These are phyloP conservation scores for Lizonia empirigonia DNA, from an alignment of 2,329 filamentous ascomycete genomes.

Conservation along the genomic window DNA sequence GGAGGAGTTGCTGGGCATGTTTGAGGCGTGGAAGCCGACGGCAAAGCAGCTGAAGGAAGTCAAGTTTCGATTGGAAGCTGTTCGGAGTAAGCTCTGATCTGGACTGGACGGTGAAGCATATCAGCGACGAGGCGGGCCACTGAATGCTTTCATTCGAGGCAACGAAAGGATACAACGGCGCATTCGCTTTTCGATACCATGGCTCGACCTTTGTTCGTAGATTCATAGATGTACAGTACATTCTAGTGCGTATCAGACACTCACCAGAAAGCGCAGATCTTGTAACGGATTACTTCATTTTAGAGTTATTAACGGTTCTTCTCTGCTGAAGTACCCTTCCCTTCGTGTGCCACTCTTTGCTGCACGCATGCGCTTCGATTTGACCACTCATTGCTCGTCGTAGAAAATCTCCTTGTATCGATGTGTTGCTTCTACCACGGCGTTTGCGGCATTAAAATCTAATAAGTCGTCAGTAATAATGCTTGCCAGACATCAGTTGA, in stretches of 20 bases:
- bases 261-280: too few relatives aligned
- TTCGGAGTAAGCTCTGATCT: slow-evolving; percentile 75
- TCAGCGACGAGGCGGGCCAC: neutral
- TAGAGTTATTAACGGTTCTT: too few relatives aligned
- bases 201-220: neutral
- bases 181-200: slow-evolving; percentile 2
- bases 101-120: neutral
- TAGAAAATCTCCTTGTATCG: slow-evolving; percentile 82
- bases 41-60: slow-evolving; percentile 95
- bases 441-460: slow-evolving; percentile 78
- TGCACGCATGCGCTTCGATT: neutral
- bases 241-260: neutral
- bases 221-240: slow-evolving; percentile 1
- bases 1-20: slow-evolving; percentile 77
- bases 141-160: neutral
- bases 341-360: too few relatives aligned
- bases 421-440: slow-evolving; percentile 86
- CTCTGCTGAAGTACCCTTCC: too few relatives aligned
- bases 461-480: too few relatives aligned
- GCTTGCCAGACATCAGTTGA: too few relatives aligned
- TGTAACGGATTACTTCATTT: too few relatives aligned
- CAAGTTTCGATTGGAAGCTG: slow-evolving; percentile 89
- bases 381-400: slow-evolving; percentile 53
- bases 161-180: neutral
- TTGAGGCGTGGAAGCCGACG: slow-evolving; percentile 89